Conservation (phyloP, 1,284 basidiomycete genomes). For the Abortiporus biennis region DNA sequence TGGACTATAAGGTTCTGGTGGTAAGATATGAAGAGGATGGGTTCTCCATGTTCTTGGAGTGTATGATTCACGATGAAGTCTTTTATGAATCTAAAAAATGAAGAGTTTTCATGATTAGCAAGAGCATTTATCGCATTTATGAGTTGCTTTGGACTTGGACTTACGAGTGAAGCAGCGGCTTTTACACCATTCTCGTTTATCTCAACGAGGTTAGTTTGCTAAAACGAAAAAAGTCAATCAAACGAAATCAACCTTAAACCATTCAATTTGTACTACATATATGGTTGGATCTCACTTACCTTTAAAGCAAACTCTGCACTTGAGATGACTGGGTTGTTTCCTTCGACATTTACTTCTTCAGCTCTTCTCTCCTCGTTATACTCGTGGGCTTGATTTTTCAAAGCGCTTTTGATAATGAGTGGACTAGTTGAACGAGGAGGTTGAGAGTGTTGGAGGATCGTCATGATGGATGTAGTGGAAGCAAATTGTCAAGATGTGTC, state of each 20-base stretch:
- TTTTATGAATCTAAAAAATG: conserved; percentile 45
- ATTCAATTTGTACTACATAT: neutral
- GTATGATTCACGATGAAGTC: conserved; percentile 56
- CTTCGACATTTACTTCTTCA: neutral
- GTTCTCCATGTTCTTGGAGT: conserved; percentile 73
- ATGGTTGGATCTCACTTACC: conserved; percentile 2
- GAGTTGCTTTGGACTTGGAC: too few species aligned
- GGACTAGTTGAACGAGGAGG: too few species aligned
- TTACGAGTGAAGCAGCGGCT: conserved; percentile 13
- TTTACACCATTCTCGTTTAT: conserved; percentile 12
- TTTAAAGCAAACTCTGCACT: conserved; percentile 9
- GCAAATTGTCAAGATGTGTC: too few species aligned
- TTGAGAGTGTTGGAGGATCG: too few species aligned
- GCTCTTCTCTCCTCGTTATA: neutral
- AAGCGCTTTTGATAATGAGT: too few species aligned
- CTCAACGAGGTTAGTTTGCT: conserved; percentile 13
- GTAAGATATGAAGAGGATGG: conserved; percentile 68
- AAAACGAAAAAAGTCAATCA: conserved; percentile 2
- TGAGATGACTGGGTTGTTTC: conserved; percentile 10
- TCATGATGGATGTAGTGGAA: too few species aligned
- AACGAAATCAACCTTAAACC: conserved; percentile 6
- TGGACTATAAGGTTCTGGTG: conserved; percentile 52
- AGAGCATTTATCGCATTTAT: too few species aligned
- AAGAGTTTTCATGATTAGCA: neutral
- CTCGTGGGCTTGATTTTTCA: neutral